Base-by-base conservation (phyloP, 306 rosid genomes). In the Purshia tridentata region DNA sequence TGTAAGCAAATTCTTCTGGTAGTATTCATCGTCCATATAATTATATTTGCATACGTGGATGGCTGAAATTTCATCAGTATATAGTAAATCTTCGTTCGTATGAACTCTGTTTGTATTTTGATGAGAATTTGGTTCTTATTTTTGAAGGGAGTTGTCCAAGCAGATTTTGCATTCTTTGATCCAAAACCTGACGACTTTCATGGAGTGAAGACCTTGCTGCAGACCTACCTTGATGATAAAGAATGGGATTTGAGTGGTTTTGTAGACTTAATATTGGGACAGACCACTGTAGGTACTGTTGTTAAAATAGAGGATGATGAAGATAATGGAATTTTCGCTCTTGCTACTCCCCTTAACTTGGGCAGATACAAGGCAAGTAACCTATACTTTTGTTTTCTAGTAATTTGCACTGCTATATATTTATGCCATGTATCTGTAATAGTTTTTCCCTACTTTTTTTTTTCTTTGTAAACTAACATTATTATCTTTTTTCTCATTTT, bases 111-210 rank as follows among this genome's bases (percentile, higher is more conserved):
- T 47, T 3, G 19, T 12, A 59, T 40, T 69, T 12, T 75, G 15
- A 69, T 67, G 67, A 50, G 59, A 74, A 42, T 69, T 7, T 69
- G 37, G 39, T 82, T 45, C 45, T 20, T 75, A 60, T 54, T 75
- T 70, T 72, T 85, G 52, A 58, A 89, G 96, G 94, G 86, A 50
- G 76, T 74, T 67, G 77, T 93, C 55, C 96, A 89, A 86, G 93
- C 92, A 69, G 96, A 93, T 70, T 88, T 89, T 85, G 86, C 86
- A 47, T 91, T 93, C 80, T 93, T 88, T 46, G 97, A 93, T 85
- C 96, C 97, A 8, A 91, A 91, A 77, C 75, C 94, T 9, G 74
- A 75, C 3, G 94, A 91, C 70, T 93, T 89, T 80, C 97, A 93
- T 73, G 98, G 96, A 77, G 91, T 84, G 44, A 93, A 89, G 92